Percentiles rank a stretch among this genome's conserved stretches.
Conservation (phyloP, 1,139 yeast genomes). For the Geotrichum macrosporum region DNA sequence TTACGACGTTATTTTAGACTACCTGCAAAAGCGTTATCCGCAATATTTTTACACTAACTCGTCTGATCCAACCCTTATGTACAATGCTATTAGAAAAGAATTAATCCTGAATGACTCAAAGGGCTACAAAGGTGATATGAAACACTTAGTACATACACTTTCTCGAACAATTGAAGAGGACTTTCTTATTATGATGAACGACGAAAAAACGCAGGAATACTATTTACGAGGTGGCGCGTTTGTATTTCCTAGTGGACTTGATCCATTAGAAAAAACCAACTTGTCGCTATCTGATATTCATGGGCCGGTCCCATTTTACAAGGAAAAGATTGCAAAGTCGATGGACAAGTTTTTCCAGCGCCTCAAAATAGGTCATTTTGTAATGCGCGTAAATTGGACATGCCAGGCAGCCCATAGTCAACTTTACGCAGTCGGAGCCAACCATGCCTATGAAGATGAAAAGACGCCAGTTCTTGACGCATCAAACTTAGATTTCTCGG, state of each 20-base stretch:
- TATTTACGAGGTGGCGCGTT: conserved; percentile 60
- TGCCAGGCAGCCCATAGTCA: conserved; percentile 51
- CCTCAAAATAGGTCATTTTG: conserved; percentile 49
- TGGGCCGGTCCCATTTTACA: conserved; percentile 60
- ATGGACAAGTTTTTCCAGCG: conserved; percentile 60
- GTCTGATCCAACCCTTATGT: conserved; percentile 30
- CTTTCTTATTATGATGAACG: conserved; percentile 53
- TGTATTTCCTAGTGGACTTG: conserved; percentile 73
- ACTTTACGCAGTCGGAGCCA: conserved; percentile 49
- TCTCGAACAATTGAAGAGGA: conserved; percentile 62
- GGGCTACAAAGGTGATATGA: conserved; percentile 27
- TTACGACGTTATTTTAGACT: conserved; percentile 49
- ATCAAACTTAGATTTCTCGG: conserved; percentile 48
- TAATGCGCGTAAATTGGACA: conserved; percentile 59
- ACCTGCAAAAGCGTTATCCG: conserved; percentile 56
- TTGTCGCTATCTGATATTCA: conserved; percentile 44
- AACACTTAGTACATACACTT: conserved; percentile 43
- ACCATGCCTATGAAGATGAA: conserved; percentile 43
- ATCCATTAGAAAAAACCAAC: conserved; percentile 53
- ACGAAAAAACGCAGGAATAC: conserved; percentile 55
- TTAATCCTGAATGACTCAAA: conserved; percentile 38
- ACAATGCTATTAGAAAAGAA: conserved; percentile 45
- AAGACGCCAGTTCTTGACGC: conserved; percentile 36
- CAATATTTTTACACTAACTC: conserved; percentile 44
- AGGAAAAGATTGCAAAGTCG: conserved; percentile 49